phyloP scores from a whole-genome alignment of 768 basidiomycete species.

The Termitomyces sp. region DNA sequence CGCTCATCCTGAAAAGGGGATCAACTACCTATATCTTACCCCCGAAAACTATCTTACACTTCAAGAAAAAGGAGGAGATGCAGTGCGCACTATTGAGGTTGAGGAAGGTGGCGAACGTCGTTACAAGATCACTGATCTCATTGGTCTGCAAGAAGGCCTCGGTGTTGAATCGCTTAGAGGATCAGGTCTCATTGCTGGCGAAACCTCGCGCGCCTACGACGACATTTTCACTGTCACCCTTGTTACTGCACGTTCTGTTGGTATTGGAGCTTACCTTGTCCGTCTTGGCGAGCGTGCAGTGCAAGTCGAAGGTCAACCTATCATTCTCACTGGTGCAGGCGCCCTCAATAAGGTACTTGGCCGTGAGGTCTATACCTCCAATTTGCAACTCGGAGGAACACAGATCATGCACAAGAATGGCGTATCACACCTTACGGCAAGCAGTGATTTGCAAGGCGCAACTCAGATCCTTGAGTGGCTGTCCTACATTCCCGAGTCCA shows the following conservation, averaged over 20 bases:
- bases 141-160: conserved; percentile 95
- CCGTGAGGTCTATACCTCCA: conserved; percentile 97
- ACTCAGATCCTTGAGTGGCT: conserved; percentile 93
- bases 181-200: conserved; percentile 97
- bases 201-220: conserved; percentile 97
- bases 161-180: conserved; percentile 96
- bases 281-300: conserved; percentile 96
- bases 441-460: conserved; percentile 93
- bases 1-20: conserved; percentile 85
- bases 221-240: conserved; percentile 99
- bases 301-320: conserved; percentile 98
- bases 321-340: conserved; percentile 95
- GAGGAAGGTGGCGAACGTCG: conserved; percentile 83
- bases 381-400: conserved; percentile 98
- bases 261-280: conserved; percentile 98
- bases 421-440: conserved; percentile 93
- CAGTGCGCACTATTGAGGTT: conserved; percentile 79
- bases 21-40: conserved; percentile 94
- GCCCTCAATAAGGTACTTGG: conserved; percentile 99
- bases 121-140: conserved; percentile 93
- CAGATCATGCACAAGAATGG: conserved; percentile 99
- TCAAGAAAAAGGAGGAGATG: conserved; percentile 75
- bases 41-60: conserved; percentile 87
- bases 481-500: conserved; percentile 85
- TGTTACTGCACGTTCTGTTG: conserved; percentile 97